Evolutionary conservation across 495 filamentous ascomycete species (phyloP).

Genomic region (Extremus antarcticus): DNA sequence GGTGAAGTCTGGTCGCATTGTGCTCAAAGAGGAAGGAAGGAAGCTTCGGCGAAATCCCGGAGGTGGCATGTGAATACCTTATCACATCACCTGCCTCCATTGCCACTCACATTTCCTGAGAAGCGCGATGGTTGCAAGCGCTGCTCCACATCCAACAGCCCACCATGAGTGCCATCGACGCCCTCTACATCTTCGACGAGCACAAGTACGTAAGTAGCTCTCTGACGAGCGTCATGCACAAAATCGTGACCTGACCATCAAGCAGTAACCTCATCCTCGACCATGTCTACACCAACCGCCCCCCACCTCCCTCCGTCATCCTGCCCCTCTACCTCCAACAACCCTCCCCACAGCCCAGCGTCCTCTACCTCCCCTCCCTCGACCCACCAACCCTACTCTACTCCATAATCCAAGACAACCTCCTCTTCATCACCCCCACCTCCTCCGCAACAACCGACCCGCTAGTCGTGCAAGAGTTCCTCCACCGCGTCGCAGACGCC

Average conservation of each 20-base stretch:
- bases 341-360: conserved; percentile 67
- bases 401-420: conserved; percentile 72
- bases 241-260: conserved; percentile 25
- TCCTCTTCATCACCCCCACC: conserved; percentile 70
- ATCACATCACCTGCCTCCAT: not conserved
- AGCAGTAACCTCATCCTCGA: conserved; percentile 52
- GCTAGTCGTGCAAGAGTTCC: conserved; percentile 88
- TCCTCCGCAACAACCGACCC: conserved; percentile 77
- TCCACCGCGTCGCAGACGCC: conserved; percentile 85
- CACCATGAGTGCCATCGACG: conserved; percentile 64
- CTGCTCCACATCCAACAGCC: not conserved
- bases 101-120: not conserved
- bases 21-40: not conserved
- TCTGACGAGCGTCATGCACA: conserved; percentile 3
- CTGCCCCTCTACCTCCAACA: conserved; percentile 82
- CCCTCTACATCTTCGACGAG: conserved; percentile 91
- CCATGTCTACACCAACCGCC: conserved; percentile 61
- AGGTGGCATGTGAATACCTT: no score
- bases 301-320: conserved; percentile 63
- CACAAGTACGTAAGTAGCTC: conserved; percentile 49
- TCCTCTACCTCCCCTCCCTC: conserved; percentile 72
- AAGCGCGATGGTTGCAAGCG: no score
- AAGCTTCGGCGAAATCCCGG: not conserved
- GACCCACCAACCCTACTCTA: conserved; percentile 84
- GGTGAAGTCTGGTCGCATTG: not conserved